Conservation (phyloP, 73 alveolate species). For the Tetrahymena elliotti region DNA sequence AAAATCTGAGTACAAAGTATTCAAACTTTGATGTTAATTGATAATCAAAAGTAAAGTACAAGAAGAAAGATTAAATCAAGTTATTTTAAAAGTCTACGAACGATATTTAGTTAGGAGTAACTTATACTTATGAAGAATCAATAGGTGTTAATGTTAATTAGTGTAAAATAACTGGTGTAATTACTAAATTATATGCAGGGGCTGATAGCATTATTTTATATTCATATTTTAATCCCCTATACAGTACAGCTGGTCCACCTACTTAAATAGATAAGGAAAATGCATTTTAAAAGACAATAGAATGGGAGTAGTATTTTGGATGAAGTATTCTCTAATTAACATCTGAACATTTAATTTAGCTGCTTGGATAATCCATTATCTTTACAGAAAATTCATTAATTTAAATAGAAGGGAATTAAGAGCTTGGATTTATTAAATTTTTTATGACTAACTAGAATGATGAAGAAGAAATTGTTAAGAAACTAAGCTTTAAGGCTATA, state of each 20-base stretch:
- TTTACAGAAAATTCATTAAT: background rate
- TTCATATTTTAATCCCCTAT: background rate
- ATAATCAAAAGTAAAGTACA: background rate
- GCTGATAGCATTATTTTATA: background rate
- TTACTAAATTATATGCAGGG: background rate
- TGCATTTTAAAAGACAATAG: background rate
- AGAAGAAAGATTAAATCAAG: background rate
- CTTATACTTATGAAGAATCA: background rate
- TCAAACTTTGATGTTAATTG: background rate
- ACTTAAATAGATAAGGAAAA: background rate
- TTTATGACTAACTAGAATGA: background rate
- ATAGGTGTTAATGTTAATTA: background rate
- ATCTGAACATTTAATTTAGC: background rate
- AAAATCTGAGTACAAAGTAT: background rate
- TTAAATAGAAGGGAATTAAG: background rate
- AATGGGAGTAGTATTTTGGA: background rate
- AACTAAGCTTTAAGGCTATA: background rate
- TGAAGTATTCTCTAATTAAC: background rate
- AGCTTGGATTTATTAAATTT: background rate
- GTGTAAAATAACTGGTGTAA: background rate
- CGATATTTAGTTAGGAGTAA: background rate
- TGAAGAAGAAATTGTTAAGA: background rate
- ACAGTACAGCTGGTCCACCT: background rate
- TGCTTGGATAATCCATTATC: background rate
- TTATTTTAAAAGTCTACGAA: background rate